A percentile compares a stretch with the other conserved stretches of the same genome.
phyloP scores from a whole-genome alignment of 768 basidiomycete genomes.

The Strobilomyces confusus region DNA sequence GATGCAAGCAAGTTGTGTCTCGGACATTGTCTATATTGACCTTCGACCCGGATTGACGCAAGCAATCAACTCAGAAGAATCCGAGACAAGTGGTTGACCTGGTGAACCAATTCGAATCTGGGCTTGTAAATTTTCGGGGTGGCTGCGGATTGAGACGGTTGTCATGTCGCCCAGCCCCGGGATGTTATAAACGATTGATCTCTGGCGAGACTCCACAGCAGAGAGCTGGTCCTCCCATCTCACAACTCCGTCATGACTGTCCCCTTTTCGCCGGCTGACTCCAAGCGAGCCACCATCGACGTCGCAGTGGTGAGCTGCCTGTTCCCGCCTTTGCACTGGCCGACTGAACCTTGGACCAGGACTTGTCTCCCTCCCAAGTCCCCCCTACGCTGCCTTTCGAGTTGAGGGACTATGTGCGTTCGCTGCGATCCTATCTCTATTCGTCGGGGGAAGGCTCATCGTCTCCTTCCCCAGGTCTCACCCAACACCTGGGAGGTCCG shows the following conservation, averaged over 20 bases:
- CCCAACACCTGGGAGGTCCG: constrained; percentile 43
- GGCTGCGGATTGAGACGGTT: too few species aligned
- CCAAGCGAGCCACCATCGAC: constrained; percentile 16
- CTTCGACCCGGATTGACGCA: too few species aligned
- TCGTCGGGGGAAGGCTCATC: not conserved
- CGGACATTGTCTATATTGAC: too few species aligned
- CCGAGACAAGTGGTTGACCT: too few species aligned
- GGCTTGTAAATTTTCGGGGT: too few species aligned
- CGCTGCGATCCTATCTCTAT: constrained; percentile 22
- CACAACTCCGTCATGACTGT: constrained; percentile 5
- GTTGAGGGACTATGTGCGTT: constrained; percentile 32
- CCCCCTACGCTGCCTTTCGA: constrained; percentile 35
- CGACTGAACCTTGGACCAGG: constrained; percentile 17
- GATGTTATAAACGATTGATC: not conserved
- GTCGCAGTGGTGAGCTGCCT: constrained; percentile 24
- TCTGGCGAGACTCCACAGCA: not conserved
- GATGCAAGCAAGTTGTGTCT: too few species aligned
- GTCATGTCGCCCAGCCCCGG: not conserved
- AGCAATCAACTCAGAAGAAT: too few species aligned
- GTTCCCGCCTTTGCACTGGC: not conserved
- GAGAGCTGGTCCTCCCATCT: constrained; percentile 22
- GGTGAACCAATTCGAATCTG: too few species aligned
- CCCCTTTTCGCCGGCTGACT: constrained; percentile 6
- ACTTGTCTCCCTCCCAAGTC: constrained; percentile 31
- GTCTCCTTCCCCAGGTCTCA: constrained; percentile 32